These are phyloP conservation scores for Tillandsia leiboldiana DNA, from an alignment of 176 grass and related monocot species.

Conservation along the genomic window DNA sequence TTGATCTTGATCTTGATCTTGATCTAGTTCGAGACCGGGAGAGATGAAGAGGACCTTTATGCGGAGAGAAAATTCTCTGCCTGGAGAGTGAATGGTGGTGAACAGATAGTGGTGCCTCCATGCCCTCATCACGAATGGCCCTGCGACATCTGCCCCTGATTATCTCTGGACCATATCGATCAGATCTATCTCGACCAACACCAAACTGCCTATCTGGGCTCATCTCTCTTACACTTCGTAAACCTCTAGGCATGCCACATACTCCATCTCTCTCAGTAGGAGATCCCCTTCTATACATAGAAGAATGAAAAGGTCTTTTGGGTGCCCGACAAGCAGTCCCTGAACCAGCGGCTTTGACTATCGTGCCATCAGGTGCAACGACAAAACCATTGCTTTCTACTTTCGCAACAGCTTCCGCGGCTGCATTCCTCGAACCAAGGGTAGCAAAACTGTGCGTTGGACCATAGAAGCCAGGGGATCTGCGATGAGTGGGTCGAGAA, in stretches of 20 bases:
- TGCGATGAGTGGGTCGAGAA: slow-evolving; percentile 31
- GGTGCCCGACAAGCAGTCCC: slow-evolving; percentile 25
- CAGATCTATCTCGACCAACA: slow-evolving; percentile 21
- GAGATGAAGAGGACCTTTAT: slow-evolving; percentile 39
- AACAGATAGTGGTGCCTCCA: slow-evolving; percentile 16
- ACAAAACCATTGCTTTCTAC: slow-evolving; percentile 96
- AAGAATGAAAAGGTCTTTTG: slow-evolving; percentile 31
- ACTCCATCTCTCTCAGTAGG: slow-evolving; percentile 36
- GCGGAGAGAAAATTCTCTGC: slow-evolving; percentile 35
- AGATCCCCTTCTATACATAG: slow-evolving; percentile 35
- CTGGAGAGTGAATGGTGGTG: slow-evolving; percentile 33
- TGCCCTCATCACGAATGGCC: slow-evolving; percentile 29
- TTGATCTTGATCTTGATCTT: slow-evolving; percentile 37
- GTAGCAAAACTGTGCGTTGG: slow-evolving; percentile 19
- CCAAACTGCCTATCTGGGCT: slow-evolving; percentile 49
- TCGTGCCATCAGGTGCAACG: slow-evolving; percentile 86
- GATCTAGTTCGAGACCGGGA: slow-evolving; percentile 52
- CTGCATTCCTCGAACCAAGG: slow-evolving; percentile 73
- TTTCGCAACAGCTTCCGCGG: slow-evolving; percentile 81
- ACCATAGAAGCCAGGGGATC: slow-evolving; percentile 50
- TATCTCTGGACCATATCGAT: slow-evolving; percentile 47
- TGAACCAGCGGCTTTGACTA: slow-evolving; percentile 56
- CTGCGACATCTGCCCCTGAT: slow-evolving; percentile 33
- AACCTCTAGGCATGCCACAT: slow-evolving; percentile 27
- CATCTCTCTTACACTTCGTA: slow-evolving; percentile 36